Evolutionary conservation across 345 rosid genomes (phyloP).

Genomic region (Brassica carinata): DNA sequence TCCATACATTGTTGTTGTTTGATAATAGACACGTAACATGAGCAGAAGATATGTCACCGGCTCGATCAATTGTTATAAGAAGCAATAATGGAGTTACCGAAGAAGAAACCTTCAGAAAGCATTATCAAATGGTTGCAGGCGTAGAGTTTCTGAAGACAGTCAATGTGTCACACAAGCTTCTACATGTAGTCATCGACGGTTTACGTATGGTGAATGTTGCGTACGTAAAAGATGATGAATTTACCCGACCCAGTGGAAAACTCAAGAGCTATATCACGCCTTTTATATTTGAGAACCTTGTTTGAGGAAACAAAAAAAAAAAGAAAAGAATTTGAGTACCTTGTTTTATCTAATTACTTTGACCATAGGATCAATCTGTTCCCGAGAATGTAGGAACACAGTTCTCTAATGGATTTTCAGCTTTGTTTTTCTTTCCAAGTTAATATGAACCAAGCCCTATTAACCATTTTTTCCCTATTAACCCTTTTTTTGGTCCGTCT

Average conservation of each 20-base stretch:
- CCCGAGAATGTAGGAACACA: no score
- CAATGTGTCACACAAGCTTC: not conserved
- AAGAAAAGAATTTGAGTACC: no score
- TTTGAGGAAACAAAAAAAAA: no score
- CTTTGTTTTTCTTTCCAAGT: no score
- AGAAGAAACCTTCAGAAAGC: not conserved
- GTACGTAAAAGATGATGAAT: not conserved
- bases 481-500: no score
- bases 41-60: constrained; percentile 22
- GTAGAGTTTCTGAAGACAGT: constrained; percentile 6
- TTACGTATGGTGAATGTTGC: not conserved
- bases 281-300: not conserved
- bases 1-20: not conserved
- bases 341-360: no score
- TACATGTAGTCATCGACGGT: no score
- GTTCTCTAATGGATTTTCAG: no score
- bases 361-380: no score
- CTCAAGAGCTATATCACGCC: not conserved
- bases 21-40: constrained; percentile 20
- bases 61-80: no score
- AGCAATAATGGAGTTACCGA: not conserved
- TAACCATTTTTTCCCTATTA: no score
- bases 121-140: not conserved
- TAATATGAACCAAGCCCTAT: no score
- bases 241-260: not conserved